phyloP scores from a whole-genome alignment of 2,329 filamentous ascomycete species.

The Tolypocladium ovalisporum region DNA sequence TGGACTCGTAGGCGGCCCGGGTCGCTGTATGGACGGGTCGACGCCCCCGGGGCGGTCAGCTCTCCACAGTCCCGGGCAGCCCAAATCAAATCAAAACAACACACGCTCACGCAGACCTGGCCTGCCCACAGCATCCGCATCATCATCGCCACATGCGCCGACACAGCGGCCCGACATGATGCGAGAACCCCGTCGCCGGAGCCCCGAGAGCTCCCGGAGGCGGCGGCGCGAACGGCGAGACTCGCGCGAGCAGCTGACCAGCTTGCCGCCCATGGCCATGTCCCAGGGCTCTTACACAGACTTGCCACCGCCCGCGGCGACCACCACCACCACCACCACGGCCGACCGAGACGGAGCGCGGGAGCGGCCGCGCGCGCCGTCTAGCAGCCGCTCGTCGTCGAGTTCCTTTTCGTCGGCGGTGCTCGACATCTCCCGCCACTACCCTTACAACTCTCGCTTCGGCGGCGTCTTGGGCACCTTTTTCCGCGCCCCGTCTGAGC shows the following conservation, averaged over 20 bases:
- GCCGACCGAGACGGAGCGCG: neutral
- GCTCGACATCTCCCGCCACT: conserved; percentile 53
- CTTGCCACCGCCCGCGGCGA: neutral
- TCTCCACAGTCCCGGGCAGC: neutral
- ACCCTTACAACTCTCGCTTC: conserved; percentile 31
- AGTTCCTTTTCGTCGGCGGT: conserved; percentile 48
- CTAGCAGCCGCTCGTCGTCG: conserved; percentile 27
- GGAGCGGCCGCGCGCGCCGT: conserved; percentile 14
- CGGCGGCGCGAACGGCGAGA: conserved; percentile 27
- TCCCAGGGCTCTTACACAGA: conserved; percentile 3
- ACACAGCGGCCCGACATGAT: conserved; percentile 32
- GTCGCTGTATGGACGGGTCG: neutral
- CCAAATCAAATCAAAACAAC: conserved; percentile 2
- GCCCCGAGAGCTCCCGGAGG: conserved; percentile 43
- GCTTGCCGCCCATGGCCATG: conserved; percentile 8
- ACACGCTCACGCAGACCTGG: neutral
- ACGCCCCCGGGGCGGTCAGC: neutral
- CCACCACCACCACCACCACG: neutral
- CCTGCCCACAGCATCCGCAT: neutral
- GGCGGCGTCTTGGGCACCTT: conserved; percentile 51
- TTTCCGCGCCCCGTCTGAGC: conserved; percentile 50
- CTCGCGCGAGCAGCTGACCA: conserved; percentile 17
- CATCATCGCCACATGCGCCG: conserved; percentile 8
- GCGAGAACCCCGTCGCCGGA: conserved; percentile 44
- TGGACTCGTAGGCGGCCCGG: neutral